These are phyloP conservation scores for Pelargonium fulgidum DNA, from an alignment of 441 rosid genomes.

Conservation along the genomic window DNA sequence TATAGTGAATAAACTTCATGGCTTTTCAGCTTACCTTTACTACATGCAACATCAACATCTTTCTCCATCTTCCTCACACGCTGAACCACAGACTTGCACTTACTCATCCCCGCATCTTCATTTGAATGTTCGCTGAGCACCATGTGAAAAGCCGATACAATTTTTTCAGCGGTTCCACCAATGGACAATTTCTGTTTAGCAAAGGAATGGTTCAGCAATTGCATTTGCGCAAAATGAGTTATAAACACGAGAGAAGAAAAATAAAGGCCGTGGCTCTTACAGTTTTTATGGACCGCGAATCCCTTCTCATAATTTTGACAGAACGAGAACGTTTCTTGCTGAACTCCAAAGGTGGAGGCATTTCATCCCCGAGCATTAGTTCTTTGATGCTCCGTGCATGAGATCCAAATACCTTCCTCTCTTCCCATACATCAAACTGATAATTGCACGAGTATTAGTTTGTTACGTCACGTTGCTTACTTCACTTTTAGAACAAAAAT, in stretches of 20 bases:
- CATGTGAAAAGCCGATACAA: slow-evolving; percentile 74
- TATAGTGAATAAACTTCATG: neutral
- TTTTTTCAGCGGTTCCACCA: slow-evolving; percentile 81
- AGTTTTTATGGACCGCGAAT: slow-evolving; percentile 73
- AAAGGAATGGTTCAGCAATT: slow-evolving; percentile 12
- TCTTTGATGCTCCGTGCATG: slow-evolving; percentile 57
- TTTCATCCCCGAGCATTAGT: slow-evolving; percentile 71
- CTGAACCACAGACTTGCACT: slow-evolving; percentile 64
- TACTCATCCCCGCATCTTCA: slow-evolving; percentile 79
- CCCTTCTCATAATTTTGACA: slow-evolving; percentile 66
- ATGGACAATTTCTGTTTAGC: slow-evolving; percentile 56
- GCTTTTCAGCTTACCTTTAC: slow-evolving; percentile 35
- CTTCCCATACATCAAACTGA: slow-evolving; percentile 87
- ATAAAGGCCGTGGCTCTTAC: slow-evolving; percentile 30
- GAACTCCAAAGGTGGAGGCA: slow-evolving; percentile 60
- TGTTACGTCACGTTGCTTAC: neutral
- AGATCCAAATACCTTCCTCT: slow-evolving; percentile 87
- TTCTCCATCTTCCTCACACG: slow-evolving; percentile 78
- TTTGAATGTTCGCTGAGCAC: slow-evolving; percentile 57
- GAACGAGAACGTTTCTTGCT: slow-evolving; percentile 74
- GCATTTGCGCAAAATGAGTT: neutral
- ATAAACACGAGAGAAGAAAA: neutral
- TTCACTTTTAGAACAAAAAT: neutral
- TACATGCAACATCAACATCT: slow-evolving; percentile 55
- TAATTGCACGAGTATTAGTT: slow-evolving; percentile 1